These are phyloP conservation scores for Tanacetum coccineum DNA, from an alignment of 129 eudicot genomes.

Conservation along the genomic window DNA sequence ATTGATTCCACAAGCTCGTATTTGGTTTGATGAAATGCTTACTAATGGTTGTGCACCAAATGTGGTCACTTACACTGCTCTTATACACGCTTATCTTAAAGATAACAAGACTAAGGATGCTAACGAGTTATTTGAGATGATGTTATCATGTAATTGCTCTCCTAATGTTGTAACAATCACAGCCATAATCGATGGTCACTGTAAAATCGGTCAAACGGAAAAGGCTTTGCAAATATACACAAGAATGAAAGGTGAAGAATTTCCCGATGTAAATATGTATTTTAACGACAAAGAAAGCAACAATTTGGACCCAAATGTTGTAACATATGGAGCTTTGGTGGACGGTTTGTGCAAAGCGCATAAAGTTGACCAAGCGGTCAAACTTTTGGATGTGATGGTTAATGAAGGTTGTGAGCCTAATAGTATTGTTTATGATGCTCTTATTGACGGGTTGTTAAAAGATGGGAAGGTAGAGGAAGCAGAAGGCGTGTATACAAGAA, in stretches of 20 bases:
- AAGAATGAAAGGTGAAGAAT: conserved; percentile 62
- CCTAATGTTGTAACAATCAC: conserved; percentile 86
- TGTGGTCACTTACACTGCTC: conserved; percentile 90
- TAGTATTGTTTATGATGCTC: conserved; percentile 83
- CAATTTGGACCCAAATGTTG: conserved; percentile 60
- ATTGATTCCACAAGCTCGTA: conserved; percentile 64
- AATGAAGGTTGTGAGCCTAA: conserved; percentile 82
- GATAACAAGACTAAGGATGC: conserved; percentile 54
- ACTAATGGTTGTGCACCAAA: conserved; percentile 70
- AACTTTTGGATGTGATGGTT: conserved; percentile 70
- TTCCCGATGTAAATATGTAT: conserved; percentile 53
- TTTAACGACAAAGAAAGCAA: conserved; percentile 40
- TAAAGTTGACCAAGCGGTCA: conserved; percentile 63
- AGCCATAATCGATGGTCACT: conserved; percentile 82
- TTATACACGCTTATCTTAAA: conserved; percentile 88
- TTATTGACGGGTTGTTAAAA: conserved; percentile 91
- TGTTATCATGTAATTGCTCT: conserved; percentile 62
- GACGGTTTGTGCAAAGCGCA: conserved; percentile 94
- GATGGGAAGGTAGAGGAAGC: conserved; percentile 84
- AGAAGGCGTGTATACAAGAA: conserved; percentile 55
- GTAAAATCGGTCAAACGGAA: conserved; percentile 69
- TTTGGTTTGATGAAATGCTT: conserved; percentile 82
- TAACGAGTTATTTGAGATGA: conserved; percentile 68
- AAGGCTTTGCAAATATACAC: conserved; percentile 78
- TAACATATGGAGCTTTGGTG: conserved; percentile 89